Base-by-base conservation (phyloP, 2,329 filamentous ascomycete species). In the Nemania bipapillata region DNA sequence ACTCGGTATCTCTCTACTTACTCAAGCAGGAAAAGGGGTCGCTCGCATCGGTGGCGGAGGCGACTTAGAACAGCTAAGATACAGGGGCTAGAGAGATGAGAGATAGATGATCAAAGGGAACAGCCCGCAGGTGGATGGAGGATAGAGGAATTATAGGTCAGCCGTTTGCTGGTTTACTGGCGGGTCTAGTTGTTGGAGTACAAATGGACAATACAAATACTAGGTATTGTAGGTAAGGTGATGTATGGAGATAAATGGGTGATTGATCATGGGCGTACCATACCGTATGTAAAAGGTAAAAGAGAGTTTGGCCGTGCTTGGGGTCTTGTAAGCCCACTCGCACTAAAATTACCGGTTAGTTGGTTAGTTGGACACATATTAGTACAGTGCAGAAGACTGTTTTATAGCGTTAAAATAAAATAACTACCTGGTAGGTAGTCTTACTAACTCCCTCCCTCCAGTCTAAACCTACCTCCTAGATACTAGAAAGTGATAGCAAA, bases 11-110 rank as follows among this genome's bases (percentile, higher is more conserved):
- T 59, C n/a, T 57, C 15, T 50, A 68, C 58, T 60, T 61, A 70
- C 68, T 52, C 28, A 61, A 50, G 20, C 42, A 65, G 57, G 37
- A 17, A 26, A 20, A 57, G 20, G n/a, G 42, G 47, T 63, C 49
- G 28, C 24, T 58, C 55, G 61, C 65, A 65, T 70, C 24, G 32
- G 58, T 53, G 58, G 58, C 56, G 35, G 20, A 65, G n/a, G 12
- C 50, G 22, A 42, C 57, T 57, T 53, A 60, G 30, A 42, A 47
- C 52, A 30, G 32, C 45, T 32, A 57, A 20, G 42, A 5, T 37
- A 26, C 17, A 55, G 54, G 12, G 9, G 30, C 9, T 4, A 32
- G 30, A 17, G 45, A 45, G 22, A 56, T 35, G 20, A 20, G 8
- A n/a, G 24, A 32, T 24, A 40, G 32, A 8, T 37, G 52, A 22